Base-by-base conservation (phyloP, 306 rosid genomes). In the Astragalus glycyphyllos region DNA sequence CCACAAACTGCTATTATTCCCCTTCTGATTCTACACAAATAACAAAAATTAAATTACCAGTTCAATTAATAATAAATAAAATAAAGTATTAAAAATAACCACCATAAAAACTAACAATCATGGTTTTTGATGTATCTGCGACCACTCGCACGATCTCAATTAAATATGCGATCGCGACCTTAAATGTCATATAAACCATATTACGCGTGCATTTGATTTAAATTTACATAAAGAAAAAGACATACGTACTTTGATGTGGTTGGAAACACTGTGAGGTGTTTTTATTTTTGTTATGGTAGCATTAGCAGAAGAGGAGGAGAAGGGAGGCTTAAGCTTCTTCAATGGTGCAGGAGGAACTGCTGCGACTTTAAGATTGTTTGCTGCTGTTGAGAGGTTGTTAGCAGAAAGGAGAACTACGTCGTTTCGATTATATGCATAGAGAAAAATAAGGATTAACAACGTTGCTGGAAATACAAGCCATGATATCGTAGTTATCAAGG, bases 241-340 rank as follows among this genome's bases (percentile, higher is more conserved):
- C 84, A 2, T 8, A 69, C 84, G 1, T 8, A 80, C 84, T 73
- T 73, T 53, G 54, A 14, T 56, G 8, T 41, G 3, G 12, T 7
- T 12, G 35, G 32, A 8, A 38, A 10, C 9, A 50, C 4, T 9
- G 35, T 31, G 11, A 45, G 2, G 1, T 5, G 16, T 14, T 37
- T n/a, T 60, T 20, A 3, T 20, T 7, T 17, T 53, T 4, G 2
- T 4, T 4, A 48, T 37, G 32, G 54, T 14, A 44, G 49, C 56
- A 41, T 20, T 44, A 12, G 12, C 17, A 63, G 17, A 3, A 9
- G 13, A 10, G 26, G 66, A 29, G 4, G 23, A 57, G 7, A 37
- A 34, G 11, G 37, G n/a, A 12, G 45, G 55, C 44, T 40, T 8
- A 12, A 35, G 55, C 44, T 40, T 8, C 4, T 14, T 8, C 29